A percentile compares a stretch with the other conserved stretches of the same genome.
These are phyloP conservation scores for Zygoascus meyerae DNA, from an alignment of 1,139 yeast species.

Conservation along the genomic window DNA sequence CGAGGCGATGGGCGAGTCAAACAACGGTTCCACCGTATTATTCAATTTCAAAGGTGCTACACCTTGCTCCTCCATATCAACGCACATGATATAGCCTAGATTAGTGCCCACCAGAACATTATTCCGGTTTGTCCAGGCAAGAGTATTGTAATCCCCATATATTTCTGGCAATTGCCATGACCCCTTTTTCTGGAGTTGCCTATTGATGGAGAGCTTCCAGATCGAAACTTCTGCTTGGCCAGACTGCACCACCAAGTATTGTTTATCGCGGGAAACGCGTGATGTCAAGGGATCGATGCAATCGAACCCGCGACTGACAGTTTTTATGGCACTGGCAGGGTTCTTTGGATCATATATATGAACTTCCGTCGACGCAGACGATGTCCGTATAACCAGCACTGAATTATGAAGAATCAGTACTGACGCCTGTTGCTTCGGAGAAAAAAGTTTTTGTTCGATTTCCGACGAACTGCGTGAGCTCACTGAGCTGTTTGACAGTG, in stretches of 20 bases:
- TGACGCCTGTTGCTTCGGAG: not conserved
- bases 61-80: conserved; percentile 2
- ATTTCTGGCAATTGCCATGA: not conserved
- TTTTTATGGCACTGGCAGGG: conserved; percentile 1
- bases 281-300: not conserved
- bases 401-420: not conserved
- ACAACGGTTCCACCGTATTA: not conserved
- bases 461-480: too few relatives aligned
- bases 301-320: not conserved
- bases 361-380: not conserved
- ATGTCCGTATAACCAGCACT: conserved; percentile 1
- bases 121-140: conserved; percentile 1
- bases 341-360: conserved; percentile 1
- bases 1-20: conserved; percentile 2
- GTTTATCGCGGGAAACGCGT: conserved; percentile 3
- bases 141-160: not conserved
- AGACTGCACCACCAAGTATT: not conserved
- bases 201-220: not conserved
- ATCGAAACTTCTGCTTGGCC: not conserved
- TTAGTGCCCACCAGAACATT: conserved; percentile 5
- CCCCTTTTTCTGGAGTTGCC: not conserved
- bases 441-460: too few relatives aligned
- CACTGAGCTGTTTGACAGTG: too few relatives aligned
- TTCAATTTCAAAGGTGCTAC: conserved; percentile 8
- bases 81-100: not conserved